Base-by-base conservation (phyloP, 192 early-diverging fungal genomes). In the Coemansia sp. region DNA sequence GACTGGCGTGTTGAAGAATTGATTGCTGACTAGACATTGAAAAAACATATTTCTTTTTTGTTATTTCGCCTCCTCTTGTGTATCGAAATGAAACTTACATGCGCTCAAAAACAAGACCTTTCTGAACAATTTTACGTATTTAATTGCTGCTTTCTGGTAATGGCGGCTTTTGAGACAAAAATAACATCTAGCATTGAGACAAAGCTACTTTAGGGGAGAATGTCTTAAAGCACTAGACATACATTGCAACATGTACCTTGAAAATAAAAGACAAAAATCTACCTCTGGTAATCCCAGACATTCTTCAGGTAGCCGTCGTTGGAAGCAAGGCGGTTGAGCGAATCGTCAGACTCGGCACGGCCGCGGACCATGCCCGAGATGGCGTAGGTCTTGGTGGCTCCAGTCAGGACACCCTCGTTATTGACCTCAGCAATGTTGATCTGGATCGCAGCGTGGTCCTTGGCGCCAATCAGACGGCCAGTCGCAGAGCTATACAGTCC, bases 381-480 rank as follows among this genome's bases (percentile, higher is more conserved):
- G 30, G 66, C 59, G 23, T 61, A 61, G 44, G 59, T 92, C 81
- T 89, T 84, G 87, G 81, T 88, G 73, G 83, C 73, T 54, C 88
- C 89, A 56, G 83, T 88, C 75, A 84, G 71, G 68, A 83, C 84
- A 65, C 95, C 96, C 57, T 83, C 85, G 49, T 87, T 90, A 71
- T 97, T 90, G 64, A 98, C 94, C 66, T 93, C 92, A 61, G 83
- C 93, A 74, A 98, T 83, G 90, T 94, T 97, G 88, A 98, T 88
- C 85, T 98, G 97, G 84, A 99, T 91, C 31, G 94, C 89, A 56
- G 95, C 90, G 87, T 99, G 97, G 85, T 99, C 97, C 89, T 97
- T 97, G 85, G 97, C 90, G 69, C 85, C 89, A 82, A 99, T 97
- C 60, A 99, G 88, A 77, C 97, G 94, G 85, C 93, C 93, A 76